Evolutionary conservation across 2,329 filamentous ascomycete genomes (phyloP).

Genomic region (Venturiaceae sp.): DNA sequence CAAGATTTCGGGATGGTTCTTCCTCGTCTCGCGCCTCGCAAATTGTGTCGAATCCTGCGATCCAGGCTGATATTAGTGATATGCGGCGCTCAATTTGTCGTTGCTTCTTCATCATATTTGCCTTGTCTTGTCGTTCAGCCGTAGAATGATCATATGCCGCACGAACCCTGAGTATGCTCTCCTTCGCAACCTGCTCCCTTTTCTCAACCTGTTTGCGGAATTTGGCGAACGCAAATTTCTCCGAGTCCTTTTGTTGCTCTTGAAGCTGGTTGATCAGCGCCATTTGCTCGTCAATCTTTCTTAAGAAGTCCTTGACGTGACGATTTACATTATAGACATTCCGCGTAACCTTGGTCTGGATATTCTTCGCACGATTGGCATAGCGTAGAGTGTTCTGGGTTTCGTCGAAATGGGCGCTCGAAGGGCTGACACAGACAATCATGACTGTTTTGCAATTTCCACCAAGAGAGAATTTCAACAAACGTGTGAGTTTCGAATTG

Average conservation of each 20-base stretch:
- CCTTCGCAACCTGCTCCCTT: constrained; percentile 62
- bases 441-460: constrained; percentile 99
- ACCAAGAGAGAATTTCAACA: constrained; percentile 93
- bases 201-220: constrained; percentile 88
- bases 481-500: constrained; percentile 91
- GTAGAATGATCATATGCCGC: constrained; percentile 74
- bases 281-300: constrained; percentile 99
- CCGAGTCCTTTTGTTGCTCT: constrained; percentile 82
- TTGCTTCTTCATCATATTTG: constrained; percentile 70
- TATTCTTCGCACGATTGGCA: constrained; percentile 96
- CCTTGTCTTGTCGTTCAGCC: constrained; percentile 67
- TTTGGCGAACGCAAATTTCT: constrained; percentile 72
- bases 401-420: constrained; percentile 93
- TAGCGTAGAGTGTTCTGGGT: constrained; percentile 97
- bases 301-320: constrained; percentile 97
- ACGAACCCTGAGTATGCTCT: constrained; percentile 72
- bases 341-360: constrained; percentile 97
- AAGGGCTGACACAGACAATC: constrained; percentile 97
- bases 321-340: constrained; percentile 99
- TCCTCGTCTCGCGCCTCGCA: constrained; percentile 64
- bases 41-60: constrained; percentile 78
- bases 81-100: constrained; percentile 79
- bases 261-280: constrained; percentile 93
- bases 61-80: constrained; percentile 79
- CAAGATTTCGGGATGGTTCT: constrained; percentile 54